Conservation (phyloP, 148 eudicot species). For the Talinum fruticosum region DNA sequence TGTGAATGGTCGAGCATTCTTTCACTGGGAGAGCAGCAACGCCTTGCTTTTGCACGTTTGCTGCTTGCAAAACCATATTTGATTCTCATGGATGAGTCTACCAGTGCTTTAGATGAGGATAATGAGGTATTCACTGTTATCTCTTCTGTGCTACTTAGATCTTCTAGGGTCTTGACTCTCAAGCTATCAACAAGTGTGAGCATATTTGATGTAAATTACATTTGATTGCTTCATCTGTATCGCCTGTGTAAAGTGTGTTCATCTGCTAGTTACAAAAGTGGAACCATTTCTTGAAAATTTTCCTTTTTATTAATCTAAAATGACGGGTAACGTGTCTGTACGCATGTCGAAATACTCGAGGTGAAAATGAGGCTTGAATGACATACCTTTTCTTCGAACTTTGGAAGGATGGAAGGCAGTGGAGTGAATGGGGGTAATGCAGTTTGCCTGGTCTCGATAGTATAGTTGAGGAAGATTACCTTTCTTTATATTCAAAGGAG, state of each 20-base stretch:
- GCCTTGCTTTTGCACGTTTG: slow-evolving; percentile 93
- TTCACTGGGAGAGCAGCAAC: slow-evolving; percentile 95
- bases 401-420: neutral
- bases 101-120: slow-evolving; percentile 94
- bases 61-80: slow-evolving; percentile 75
- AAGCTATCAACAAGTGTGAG: neutral
- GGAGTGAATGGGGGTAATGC: neutral
- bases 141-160: neutral
- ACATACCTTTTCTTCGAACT: neutral
- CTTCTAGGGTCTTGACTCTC: neutral
- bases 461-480: too few species aligned
- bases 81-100: slow-evolving; percentile 93
- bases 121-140: slow-evolving; percentile 62
- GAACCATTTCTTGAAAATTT: too few species aligned
- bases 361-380: neutral
- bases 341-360: neutral
- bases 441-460: too few species aligned
- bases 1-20: slow-evolving; percentile 95
- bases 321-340: too few species aligned
- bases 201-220: neutral
- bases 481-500: neutral
- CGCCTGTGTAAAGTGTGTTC: too few species aligned
- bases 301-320: too few species aligned
- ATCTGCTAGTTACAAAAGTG: too few species aligned
- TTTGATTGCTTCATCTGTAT: neutral